These are phyloP conservation scores for Biscogniauxia mediterranea DNA, from an alignment of 2,329 filamentous ascomycete genomes.

Conservation along the genomic window DNA sequence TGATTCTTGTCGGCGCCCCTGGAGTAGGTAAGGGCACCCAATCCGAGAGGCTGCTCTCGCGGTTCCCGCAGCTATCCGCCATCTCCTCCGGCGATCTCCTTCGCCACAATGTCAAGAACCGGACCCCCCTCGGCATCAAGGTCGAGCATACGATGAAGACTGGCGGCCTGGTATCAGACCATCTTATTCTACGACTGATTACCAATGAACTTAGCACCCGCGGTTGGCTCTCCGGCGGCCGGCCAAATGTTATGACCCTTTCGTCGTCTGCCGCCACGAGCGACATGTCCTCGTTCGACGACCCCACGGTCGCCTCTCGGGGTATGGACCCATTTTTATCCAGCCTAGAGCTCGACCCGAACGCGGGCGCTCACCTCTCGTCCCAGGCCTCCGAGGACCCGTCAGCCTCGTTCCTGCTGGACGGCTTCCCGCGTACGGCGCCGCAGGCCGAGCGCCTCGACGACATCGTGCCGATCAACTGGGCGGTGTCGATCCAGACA, in stretches of 20 bases:
- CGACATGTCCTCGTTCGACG: conserved; percentile 39
- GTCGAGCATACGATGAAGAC: conserved; percentile 86
- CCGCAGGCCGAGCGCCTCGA: conserved; percentile 77
- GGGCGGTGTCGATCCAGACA: conserved; percentile 83
- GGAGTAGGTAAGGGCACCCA: conserved; percentile 97
- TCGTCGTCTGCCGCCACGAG: conserved; percentile 41
- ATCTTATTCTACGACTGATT: conserved; percentile 88
- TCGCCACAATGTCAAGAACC: conserved; percentile 85
- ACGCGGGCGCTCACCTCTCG: conserved; percentile 36
- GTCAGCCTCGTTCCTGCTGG: conserved; percentile 85
- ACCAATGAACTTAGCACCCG: conserved; percentile 81
- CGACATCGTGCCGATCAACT: conserved; percentile 84
- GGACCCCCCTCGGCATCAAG: conserved; percentile 84
- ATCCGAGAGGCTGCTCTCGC: conserved; percentile 79
- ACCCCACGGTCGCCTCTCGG: conserved; percentile 30
- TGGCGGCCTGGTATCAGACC: conserved; percentile 87
- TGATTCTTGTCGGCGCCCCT: conserved; percentile 94
- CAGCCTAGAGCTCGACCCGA: conserved; percentile 38
- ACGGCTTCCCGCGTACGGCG: conserved; percentile 91
- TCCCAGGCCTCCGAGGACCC: conserved; percentile 62
- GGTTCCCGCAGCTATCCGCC: conserved; percentile 84
- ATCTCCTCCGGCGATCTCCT: conserved; percentile 94
- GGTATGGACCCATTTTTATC: conserved; percentile 41
- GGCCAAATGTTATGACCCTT: conserved; percentile 51
- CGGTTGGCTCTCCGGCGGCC: conserved; percentile 69